phyloP scores from a whole-genome alignment of 2,329 filamentous ascomycete species.

The Peltaster fructicola region DNA sequence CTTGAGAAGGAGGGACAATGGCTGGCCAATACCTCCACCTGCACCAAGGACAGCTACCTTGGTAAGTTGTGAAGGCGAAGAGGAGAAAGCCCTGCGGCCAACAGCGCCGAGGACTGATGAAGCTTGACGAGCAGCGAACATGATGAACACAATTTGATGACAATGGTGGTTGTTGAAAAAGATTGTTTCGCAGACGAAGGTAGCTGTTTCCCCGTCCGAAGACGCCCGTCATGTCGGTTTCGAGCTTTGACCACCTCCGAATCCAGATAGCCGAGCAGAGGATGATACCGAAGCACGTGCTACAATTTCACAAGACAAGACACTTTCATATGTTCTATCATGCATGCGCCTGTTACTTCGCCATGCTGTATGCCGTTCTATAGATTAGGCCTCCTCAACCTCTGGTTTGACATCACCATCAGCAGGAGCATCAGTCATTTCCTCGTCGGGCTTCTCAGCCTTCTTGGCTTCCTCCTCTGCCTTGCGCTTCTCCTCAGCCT shows the following conservation, averaged over 20 bases:
- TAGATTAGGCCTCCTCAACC: constrained; percentile 13
- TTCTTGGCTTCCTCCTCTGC: constrained; percentile 27
- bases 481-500: constrained; percentile 47
- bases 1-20: constrained; percentile 94
- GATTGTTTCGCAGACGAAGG: too few relatives aligned
- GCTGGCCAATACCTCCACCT: constrained; percentile 94
- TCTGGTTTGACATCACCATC: constrained; percentile 22
- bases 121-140: constrained; percentile 49
- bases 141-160: too few relatives aligned
- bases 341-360: too few relatives aligned
- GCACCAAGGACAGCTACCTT: constrained; percentile 97
- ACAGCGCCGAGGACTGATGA: constrained; percentile 27
- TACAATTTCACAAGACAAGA: too few relatives aligned
- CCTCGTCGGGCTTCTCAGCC: constrained; percentile 22
- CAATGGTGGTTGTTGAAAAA: too few relatives aligned
- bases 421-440: constrained; percentile 43
- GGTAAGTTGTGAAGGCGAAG: constrained; percentile 51
- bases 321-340: too few relatives aligned
- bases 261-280: too few relatives aligned
- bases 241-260: too few relatives aligned
- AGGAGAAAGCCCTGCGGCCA: constrained; percentile 36
- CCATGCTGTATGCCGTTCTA: not conserved
- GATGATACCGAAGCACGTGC: too few relatives aligned
- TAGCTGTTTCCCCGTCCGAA: too few relatives aligned
- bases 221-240: too few relatives aligned